These are phyloP conservation scores for Aspergillus tubingensis DNA, from an alignment of 2,329 filamentous ascomycete genomes.

Conservation along the genomic window DNA sequence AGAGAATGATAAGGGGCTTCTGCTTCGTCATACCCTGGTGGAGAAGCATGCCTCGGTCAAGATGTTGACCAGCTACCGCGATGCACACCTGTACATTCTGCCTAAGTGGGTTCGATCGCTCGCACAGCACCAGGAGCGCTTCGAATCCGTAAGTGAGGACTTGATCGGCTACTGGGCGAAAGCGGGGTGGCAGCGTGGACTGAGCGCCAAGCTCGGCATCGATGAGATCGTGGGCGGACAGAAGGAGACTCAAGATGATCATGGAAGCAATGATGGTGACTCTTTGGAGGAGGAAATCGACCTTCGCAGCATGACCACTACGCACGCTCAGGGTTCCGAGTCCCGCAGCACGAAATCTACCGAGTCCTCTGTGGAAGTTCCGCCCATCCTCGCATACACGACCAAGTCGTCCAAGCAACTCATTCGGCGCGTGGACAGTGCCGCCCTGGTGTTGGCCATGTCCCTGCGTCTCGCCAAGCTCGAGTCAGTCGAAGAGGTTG, in stretches of 20 bases:
- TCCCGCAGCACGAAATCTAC: slow-evolving; percentile 9
- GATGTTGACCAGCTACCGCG: slow-evolving; percentile 80
- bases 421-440: slow-evolving; percentile 85
- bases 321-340: slow-evolving; percentile 35
- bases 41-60: slow-evolving; percentile 72
- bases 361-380: slow-evolving; percentile 53
- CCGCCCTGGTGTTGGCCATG: slow-evolving; percentile 75
- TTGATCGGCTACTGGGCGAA: slow-evolving; percentile 96
- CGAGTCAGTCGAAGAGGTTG: slow-evolving; percentile 63
- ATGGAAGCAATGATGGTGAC: slow-evolving; percentile 39
- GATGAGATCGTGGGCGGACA: slow-evolving; percentile 59
- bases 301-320: slow-evolving; percentile 56
- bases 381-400: slow-evolving; percentile 75
- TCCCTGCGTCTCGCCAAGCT: slow-evolving; percentile 87
- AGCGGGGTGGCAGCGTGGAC: slow-evolving; percentile 81
- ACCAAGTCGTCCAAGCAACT: slow-evolving; percentile 58
- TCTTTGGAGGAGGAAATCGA: slow-evolving; percentile 57
- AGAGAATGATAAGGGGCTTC: slow-evolving; percentile 67
- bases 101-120: slow-evolving; percentile 89
- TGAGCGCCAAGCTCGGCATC: slow-evolving; percentile 76
- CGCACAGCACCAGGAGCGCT: slow-evolving; percentile 72
- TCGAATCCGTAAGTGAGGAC: slow-evolving; percentile 89
- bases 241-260: slow-evolving; percentile 41
- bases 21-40: slow-evolving; percentile 74
- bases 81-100: slow-evolving; percentile 93